These are phyloP conservation scores for Aspergillus nanangensis DNA, from an alignment of 495 filamentous ascomycete species.

Conservation along the genomic window DNA sequence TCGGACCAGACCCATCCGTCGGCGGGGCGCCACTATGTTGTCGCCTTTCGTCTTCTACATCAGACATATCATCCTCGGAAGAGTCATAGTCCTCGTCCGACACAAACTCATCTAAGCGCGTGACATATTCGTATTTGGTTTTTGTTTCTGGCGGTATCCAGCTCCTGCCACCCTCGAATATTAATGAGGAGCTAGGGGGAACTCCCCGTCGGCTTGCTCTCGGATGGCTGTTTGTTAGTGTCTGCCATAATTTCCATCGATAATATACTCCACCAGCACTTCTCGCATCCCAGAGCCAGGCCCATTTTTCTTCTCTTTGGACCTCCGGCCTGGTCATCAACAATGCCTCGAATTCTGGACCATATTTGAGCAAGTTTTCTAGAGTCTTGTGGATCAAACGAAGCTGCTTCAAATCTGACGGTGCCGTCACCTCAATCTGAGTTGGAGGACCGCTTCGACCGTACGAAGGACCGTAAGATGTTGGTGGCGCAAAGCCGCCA, in stretches of 20 bases:
- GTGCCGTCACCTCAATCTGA: constrained; percentile 71
- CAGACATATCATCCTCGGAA: constrained; percentile 81
- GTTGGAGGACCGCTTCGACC: constrained; percentile 43
- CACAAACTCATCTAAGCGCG: constrained; percentile 69
- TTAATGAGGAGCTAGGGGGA: constrained; percentile 21
- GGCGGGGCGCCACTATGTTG: constrained; percentile 50
- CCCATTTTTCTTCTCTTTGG: constrained; percentile 81
- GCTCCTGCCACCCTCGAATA: constrained; percentile 66
- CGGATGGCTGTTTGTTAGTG: constrained; percentile 52
- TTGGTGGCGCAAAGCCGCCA: constrained; percentile 76
- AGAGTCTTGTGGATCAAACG: constrained; percentile 85
- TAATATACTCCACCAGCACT: constrained; percentile 80
- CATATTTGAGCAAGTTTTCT: constrained; percentile 71
- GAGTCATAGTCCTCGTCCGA: constrained; percentile 82
- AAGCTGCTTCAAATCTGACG: constrained; percentile 73
- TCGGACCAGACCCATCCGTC: constrained; percentile 32
- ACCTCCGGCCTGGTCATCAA: constrained; percentile 82
- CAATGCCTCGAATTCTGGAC: constrained; percentile 86
- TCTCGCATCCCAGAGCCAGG: constrained; percentile 88
- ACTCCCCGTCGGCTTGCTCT: constrained; percentile 22
- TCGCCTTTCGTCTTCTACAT: constrained; percentile 61
- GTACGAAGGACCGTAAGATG: constrained; percentile 51
- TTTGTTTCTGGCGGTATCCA: constrained; percentile 67
- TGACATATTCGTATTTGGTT: constrained; percentile 71
- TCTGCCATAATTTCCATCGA: constrained; percentile 84